Evolutionary conservation across 306 rosid genomes (phyloP), one percentile per base, ranked within the genome.

Genomic region (Cicer yamashitae): DNA sequence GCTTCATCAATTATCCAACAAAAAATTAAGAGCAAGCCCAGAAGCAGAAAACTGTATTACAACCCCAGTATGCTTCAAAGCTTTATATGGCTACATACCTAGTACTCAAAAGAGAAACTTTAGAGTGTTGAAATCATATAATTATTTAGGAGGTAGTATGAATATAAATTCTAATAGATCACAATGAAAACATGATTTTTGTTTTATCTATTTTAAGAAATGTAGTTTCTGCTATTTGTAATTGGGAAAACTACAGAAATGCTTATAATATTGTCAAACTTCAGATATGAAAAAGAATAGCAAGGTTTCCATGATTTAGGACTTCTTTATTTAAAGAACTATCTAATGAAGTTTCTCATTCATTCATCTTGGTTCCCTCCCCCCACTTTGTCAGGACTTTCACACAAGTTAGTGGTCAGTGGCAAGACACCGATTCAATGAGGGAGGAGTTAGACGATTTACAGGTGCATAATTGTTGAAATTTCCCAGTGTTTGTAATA

Each of bases 381-480:
- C 63, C 60, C 60, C 71, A 48, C 57, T 54, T 81, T 83, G 18
- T 77, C 87, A 94, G 98, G 87, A 94, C 98, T 77, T 94, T 91
- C 84, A 94, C 98, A 65, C 98, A 94, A 89, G 98, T 94, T 74
- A 91, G 97, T 71, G 90, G 90, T 79, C 98, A 94, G 84, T 94
- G 97, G 98, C 98, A 94, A 82, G 98, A 94, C 74, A 88, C 91
- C 8, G 98, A 94, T 90, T 81, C 97, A 71, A 94, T 94, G 96
- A 89, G 98, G 84, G 98, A 94, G 87, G 98, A 94, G 77, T 85
- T 94, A 74, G 98, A 94, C 74, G 98, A 94, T 76, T 89, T 94
- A 68, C 98, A 94, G 98, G 98, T 67, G 63, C 69, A 54, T 65
- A 58, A 65, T 62, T 75, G 66, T 66, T 82, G 67, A 69, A 58